Conservation (phyloP, 495 filamentous ascomycete genomes). For the Neurospora tetraspora region DNA sequence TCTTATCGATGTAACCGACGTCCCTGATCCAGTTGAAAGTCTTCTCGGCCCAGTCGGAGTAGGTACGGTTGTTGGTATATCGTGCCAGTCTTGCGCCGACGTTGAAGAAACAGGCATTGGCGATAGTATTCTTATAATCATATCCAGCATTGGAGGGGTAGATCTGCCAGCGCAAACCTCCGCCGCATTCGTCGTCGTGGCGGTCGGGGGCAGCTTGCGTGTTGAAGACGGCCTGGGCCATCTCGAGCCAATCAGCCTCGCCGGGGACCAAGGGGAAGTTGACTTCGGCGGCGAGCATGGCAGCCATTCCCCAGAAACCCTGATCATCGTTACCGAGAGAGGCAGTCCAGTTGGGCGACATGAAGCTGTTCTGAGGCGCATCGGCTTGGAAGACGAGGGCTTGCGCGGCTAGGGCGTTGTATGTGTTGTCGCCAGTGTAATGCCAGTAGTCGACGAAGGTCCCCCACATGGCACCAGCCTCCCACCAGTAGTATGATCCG, state of each 20-base stretch:
- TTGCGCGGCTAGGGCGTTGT: constrained; percentile 44
- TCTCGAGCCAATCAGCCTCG: constrained; percentile 65
- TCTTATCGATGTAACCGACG: constrained; percentile 39
- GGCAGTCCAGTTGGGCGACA: constrained; percentile 52
- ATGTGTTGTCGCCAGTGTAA: constrained; percentile 51
- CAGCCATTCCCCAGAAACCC: constrained; percentile 58
- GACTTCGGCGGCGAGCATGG: constrained; percentile 57
- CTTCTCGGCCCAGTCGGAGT: constrained; percentile 58
- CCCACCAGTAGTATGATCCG: constrained; percentile 55
- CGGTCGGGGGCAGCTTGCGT: constrained; percentile 52
- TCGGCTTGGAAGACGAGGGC: constrained; percentile 54
- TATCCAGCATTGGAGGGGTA: constrained; percentile 66
- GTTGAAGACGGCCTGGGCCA: constrained; percentile 78
- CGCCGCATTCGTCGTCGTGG: constrained; percentile 54
- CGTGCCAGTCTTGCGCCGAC: constrained; percentile 59
- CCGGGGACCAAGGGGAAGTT: constrained; percentile 49
- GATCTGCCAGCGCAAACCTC: constrained; percentile 78
- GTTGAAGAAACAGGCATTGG: constrained; percentile 61
- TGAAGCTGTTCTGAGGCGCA: constrained; percentile 41
- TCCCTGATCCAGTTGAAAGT: constrained; percentile 56
- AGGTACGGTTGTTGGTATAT: constrained; percentile 62
- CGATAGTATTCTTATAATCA: constrained; percentile 65
- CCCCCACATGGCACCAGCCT: constrained; percentile 63
- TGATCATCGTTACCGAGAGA: constrained; percentile 62
- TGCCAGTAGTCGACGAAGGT: constrained; percentile 62